Evolutionary conservation across 345 rosid genomes (phyloP), one percentile per base, ranked within the genome.

Genomic region (Leavenworthia alabamica): DNA sequence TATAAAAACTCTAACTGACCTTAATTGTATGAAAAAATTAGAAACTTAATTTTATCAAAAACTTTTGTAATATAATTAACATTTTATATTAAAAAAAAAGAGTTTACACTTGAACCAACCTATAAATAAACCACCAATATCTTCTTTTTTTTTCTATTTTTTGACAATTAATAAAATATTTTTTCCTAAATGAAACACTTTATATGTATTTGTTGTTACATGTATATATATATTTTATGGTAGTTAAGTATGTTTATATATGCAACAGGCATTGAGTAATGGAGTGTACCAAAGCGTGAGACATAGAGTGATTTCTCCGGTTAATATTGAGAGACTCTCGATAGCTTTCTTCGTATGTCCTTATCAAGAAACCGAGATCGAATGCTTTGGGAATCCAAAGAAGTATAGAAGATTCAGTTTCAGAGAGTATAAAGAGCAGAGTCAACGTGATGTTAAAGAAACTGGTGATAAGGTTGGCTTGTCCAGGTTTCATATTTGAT

Each of bases 401-500:
- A 27, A 76, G 26, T 85, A 84, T 51, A 75, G 72, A 53, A 82
- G 75, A 12, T 89, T 89, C 42, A 86, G 74, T 46, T 83, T 79
- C 72, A 64, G 46, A 29, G 92, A 86, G 56, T 85, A 83, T 13
- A 78, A 29, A 37, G 65, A 70, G 62, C 88, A 86, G 77, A 71
- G 72, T 14, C 72, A 64, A 33, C 70, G 58, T 61, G 95, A 90
- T 72, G 72, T 83, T 28, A 54, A 73, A 64, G 81, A 75, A 49
- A 80, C 82, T 3, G 97, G 95, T 31, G 80, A 77, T 50, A 90
- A 90, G 75, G 80, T 84, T 14, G 95, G 97, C 14, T 79, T 86
- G 40, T 66, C 90, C n/a, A 73, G 82, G 68, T 90, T 90, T 70
- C 86, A 77, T 50, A 54, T 46, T 16, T 70, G 68, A 70, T 28